Evolutionary conservation across 164 flowering plant species (phyloP).

Genomic region (Liquidambar formosana): DNA sequence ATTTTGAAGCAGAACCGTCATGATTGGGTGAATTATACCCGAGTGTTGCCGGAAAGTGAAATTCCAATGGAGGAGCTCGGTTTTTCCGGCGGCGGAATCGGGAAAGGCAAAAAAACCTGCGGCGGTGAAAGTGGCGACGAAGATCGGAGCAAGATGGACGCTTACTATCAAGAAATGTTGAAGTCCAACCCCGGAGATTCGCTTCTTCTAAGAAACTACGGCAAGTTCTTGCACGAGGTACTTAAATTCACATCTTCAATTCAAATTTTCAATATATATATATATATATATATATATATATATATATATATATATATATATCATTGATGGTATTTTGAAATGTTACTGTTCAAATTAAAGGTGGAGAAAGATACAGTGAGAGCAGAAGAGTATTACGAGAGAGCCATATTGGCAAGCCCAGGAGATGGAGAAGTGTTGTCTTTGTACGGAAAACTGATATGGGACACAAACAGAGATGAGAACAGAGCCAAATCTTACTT

Average conservation of each 20-base stretch:
- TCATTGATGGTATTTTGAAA: no score
- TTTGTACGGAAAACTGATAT: constrained; percentile 65
- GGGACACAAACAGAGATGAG: constrained; percentile 66
- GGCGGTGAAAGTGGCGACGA: constrained; percentile 28
- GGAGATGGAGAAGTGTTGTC: constrained; percentile 73
- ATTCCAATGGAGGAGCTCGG: constrained; percentile 30
- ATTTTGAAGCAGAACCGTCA: no score
- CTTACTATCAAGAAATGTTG: constrained; percentile 65
- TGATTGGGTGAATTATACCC: constrained; percentile 9
- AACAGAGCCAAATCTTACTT: no score
- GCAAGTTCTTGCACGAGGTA: no score
- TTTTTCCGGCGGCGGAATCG: constrained; percentile 33
- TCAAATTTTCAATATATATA: no score
- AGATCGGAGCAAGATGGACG: no score
- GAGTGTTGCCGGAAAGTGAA: constrained; percentile 16
- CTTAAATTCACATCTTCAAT: no score
- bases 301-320: no score
- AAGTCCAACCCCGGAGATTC: constrained; percentile 61
- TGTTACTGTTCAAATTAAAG: no score
- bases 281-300: no score
- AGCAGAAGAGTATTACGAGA: no score
- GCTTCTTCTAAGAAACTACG: constrained; percentile 56
- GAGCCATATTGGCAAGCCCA: constrained; percentile 66
- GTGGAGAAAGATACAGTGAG: constrained; percentile 72
- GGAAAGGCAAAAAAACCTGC: constrained; percentile 22